Base-by-base conservation (phyloP, 2,329 filamentous ascomycete genomes). In the Nothophaeocryptopus gaeumannii region DNA sequence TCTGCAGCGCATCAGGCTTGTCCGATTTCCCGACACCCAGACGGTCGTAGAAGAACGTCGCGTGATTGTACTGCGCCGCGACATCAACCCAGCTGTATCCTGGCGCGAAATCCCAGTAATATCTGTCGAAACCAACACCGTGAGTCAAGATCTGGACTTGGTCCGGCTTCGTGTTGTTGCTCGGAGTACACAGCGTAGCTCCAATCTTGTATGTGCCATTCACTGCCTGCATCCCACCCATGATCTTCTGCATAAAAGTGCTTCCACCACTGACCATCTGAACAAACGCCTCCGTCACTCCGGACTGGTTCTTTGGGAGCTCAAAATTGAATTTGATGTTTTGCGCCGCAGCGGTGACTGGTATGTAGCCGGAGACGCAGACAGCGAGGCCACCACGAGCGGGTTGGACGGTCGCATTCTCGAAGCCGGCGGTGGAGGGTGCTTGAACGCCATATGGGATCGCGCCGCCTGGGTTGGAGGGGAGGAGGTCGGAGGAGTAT, bases 31-130 rank as follows among this genome's bases (percentile, higher is more conserved):
- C 72, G 1, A 64, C 62, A 29, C 71, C 72, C 8, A 74, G 66
- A 42, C 72, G 70, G 56, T 74, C 71, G 60, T 73, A 73, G 46
- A 64, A 66, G 61, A 74, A 68, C 2, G 70, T 71, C 2, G 69
- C 67, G 56, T 70, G 71, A 47, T 67, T 67, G 30, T 64, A 55
- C 33, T 60, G 60, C 3, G 69, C 66, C 2, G 72, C 72, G n/a
- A 65, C 62, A 50, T 72, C 71, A 14, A 72, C 64, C 49, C 72
- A 73, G 55, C 63, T 68, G 60, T 73, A 71, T 36, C 63, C 66
- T 7, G 61, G 59, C 11, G 65, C 63, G 51, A 71, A 68, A 56
- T 73, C 53, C 62, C 63, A 65, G 50, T 66, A 58, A 52, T 62
- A 55, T 56, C 61, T 56, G 34, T 72, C 70, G 45, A 70, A 65